phyloP scores from a whole-genome alignment of 2,329 filamentous ascomycete species.

The Diaporthe eres region DNA sequence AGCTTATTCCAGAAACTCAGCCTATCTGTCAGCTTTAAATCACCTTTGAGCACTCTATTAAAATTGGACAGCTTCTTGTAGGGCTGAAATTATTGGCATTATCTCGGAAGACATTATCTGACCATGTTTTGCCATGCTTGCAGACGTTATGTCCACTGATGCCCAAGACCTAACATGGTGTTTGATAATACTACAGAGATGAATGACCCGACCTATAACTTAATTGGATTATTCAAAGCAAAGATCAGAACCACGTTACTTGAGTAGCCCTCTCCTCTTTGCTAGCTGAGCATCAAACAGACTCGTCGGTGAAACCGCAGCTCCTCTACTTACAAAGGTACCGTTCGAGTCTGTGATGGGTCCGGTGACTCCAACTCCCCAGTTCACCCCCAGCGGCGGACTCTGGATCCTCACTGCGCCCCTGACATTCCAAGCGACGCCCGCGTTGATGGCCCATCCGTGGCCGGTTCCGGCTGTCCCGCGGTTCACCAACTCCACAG shows the following conservation, averaged over 20 bases:
- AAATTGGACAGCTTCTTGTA: no score
- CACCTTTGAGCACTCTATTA: no score
- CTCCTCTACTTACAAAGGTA: not conserved
- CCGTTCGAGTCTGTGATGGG: not conserved
- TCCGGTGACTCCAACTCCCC: not conserved
- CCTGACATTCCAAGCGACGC: not conserved
- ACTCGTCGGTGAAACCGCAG: not conserved
- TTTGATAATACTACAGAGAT: not conserved
- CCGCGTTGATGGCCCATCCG: not conserved
- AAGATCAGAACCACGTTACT: not conserved
- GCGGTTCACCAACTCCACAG: not conserved
- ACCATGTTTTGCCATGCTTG: no score
- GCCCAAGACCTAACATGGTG: not conserved
- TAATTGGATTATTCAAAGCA: not conserved
- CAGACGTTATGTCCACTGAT: no score
- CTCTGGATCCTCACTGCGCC: not conserved
- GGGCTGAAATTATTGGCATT: no score
- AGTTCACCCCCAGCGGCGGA: not conserved
- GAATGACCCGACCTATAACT: not conserved
- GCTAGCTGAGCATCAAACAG: constrained; percentile 3
- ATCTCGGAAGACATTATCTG: no score
- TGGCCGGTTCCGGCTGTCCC: not conserved
- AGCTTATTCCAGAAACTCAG: no score
- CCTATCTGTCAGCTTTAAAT: no score
- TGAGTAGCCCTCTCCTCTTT: not conserved